Base-by-base conservation (phyloP, 1,284 basidiomycete species). In the Cutaneotrichosporon mucoides region DNA sequence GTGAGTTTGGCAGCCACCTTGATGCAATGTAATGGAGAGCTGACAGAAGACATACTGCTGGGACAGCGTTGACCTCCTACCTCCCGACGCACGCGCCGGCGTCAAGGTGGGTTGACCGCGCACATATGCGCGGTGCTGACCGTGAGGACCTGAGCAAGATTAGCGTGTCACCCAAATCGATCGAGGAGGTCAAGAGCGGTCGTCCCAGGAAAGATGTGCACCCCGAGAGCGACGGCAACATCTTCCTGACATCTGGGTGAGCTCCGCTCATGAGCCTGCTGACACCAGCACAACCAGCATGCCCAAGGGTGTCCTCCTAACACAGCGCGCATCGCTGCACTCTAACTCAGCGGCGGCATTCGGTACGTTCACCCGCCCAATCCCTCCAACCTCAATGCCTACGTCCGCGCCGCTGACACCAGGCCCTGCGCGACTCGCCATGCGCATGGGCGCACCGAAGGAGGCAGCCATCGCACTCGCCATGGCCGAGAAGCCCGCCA, bases 281-380 rank as follows among this genome's bases (percentile, higher is more conserved):
- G 13, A 53, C 35, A 69, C n/a, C 42, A 53, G 69, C 0, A 62
- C 61, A 6, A 62, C 61, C 3, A 53, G 52, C 35, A 49, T 43
- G 33, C 71, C 73, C 13, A 76, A 75, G 64, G 74, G 72, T 0
- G 73, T 76, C 3, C 65, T 73, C 24, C 69, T 70, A 48, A 73
- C 71, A 5, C 73, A 76, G 57, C 61, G 57, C 9, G 49, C 35
- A 6, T 35, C 37, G 4, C 44, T 62, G 16, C 57, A 59, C 48
- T 47, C 56, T 34, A 24, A 43, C 36, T 36, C 59, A 12, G 34
- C 52, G 35, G 45, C 57, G 40, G 15, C 16, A 47, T 47, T 5
- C 4, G 1, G 46, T 36, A 24, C 37, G 45, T 67, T 24, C 24
- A 24, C 24, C 24, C 24, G 24, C 24, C 24, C 24, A 24, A 24